Evolutionary conservation across 2,329 filamentous ascomycete genomes (phyloP).

Genomic region (Chaetomiaceae sp.): DNA sequence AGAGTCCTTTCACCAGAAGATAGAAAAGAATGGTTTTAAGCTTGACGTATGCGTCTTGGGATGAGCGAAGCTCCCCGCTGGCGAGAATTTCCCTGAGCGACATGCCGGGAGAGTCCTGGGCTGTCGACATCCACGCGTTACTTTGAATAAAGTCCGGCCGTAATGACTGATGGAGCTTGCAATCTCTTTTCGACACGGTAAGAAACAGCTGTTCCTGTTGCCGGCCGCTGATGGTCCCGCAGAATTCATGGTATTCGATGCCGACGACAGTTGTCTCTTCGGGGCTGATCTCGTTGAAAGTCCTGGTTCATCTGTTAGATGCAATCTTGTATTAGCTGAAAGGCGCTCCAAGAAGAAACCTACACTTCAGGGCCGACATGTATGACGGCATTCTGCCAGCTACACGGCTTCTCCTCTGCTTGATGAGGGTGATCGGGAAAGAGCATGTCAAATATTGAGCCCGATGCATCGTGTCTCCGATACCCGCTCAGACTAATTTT

Average conservation of each 20-base stretch:
- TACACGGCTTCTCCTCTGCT: background rate
- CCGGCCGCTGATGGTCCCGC: conserved; percentile 1
- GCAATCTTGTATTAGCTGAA: too few relatives aligned
- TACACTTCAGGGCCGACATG: conserved; percentile 3
- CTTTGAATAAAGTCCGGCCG: background rate
- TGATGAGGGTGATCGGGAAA: conserved; percentile 8
- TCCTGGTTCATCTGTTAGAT: too few relatives aligned
- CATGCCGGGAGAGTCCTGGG: background rate
- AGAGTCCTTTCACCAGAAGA: conserved; percentile 12
- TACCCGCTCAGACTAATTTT: conserved; percentile 9
- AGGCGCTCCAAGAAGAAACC: too few relatives aligned
- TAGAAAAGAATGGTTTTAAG: conserved; percentile 7
- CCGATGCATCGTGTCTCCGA: background rate
- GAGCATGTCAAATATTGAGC: conserved; percentile 4
- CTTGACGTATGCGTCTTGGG: background rate
- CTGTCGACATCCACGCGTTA: conserved; percentile 4
- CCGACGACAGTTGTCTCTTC: background rate
- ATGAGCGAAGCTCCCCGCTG: background rate
- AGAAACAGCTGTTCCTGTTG: conserved; percentile 4
- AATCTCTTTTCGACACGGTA: conserved; percentile 2
- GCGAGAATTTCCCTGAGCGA: background rate
- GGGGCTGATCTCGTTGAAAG: too few relatives aligned
- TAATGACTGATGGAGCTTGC: background rate
- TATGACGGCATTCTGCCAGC: conserved; percentile 6
- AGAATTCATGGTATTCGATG: conserved; percentile 11